phyloP scores from a whole-genome alignment of 2,329 filamentous ascomycete species.

The Colletotrichum siamense region DNA sequence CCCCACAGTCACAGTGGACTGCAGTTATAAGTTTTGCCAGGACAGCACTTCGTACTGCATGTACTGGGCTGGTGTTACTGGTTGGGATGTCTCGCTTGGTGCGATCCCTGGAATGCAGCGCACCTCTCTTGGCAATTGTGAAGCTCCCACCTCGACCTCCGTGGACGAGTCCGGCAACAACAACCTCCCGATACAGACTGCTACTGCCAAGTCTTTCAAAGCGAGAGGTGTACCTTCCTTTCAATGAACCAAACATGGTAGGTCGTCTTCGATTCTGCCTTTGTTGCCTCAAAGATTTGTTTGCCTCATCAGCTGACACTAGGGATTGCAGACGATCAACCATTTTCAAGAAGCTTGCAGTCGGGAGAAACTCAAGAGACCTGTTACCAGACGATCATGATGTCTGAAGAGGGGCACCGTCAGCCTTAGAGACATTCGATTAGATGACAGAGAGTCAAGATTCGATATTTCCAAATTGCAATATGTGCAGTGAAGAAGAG shows the following conservation, averaged over 20 bases:
- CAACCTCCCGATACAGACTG: not conserved
- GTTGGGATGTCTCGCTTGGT: slow-evolving; percentile 36
- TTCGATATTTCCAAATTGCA: not conserved
- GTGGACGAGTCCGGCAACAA: not conserved
- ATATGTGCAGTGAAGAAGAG: not conserved
- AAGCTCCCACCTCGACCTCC: not conserved
- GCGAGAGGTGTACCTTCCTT: not conserved
- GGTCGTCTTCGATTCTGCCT: not conserved
- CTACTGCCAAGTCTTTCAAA: not conserved
- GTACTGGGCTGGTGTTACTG: slow-evolving; percentile 42
- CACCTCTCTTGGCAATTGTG: slow-evolving; percentile 35
- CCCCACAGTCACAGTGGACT: slow-evolving; percentile 27
- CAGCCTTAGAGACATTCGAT: not conserved
- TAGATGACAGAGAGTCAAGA: not conserved
- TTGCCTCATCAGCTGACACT: not conserved
- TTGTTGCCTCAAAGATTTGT: not conserved
- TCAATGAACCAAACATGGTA: not conserved
- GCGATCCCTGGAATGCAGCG: slow-evolving; percentile 41
- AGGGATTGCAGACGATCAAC: not conserved
- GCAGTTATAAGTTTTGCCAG: slow-evolving; percentile 33
- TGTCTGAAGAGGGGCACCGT: not conserved
- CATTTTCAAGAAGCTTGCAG: not conserved
- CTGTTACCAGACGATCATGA: not conserved
- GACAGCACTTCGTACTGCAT: slow-evolving; percentile 39
- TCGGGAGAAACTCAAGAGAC: not conserved